Base-by-base conservation (phyloP, 768 basidiomycete genomes). In the Russula virescens region DNA sequence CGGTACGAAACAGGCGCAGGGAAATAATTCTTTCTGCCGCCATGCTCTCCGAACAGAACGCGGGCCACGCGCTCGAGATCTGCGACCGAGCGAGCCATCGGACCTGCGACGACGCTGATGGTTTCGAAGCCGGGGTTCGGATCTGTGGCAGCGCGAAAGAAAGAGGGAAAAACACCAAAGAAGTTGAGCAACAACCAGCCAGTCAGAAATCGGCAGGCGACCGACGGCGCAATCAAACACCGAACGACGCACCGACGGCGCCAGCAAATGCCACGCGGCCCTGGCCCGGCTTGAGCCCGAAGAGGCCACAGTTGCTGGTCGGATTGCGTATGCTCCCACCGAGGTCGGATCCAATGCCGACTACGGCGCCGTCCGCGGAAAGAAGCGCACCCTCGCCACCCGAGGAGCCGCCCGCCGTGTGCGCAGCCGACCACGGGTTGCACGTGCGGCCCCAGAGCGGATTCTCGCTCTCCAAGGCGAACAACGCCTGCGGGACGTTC, bases 401-500 rank as follows among this genome's bases (percentile, higher is more conserved):
- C 1, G 58, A 60, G 21, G 66, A 68, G 2, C 66, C 66, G 11
- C 66, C 66, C 0, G 60, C 0, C 3, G 66, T 78, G 42, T 79
- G 71, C 2, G 67, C 56, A 0, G 71, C 63, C 48, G 71, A 71
- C 65, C 84, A 85, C 0, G 94, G 94, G 70, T 94, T 94, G 19
- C 77, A 72, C 0, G 88, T 82, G 25, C 82, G 78, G 0, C 92
- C 94, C 78, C 85, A 92, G 16, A 91, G 72, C 1, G 90, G 89
- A 68, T 92, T 96, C 23, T 73, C 74, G 69, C 91, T 92, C 72
- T 94, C 91, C 62, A 90, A 92, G 2, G 88, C 81, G 60, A 93
- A 81, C 81, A 93, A 83, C 0, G 88, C 87, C 73, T 98, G 94
- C 2, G 96, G 95, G 56, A 98, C 86, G 70, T 98, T 98, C 18